Evolutionary conservation across 345 rosid genomes (phyloP).

Genomic region (Rhodomyrtus tomentosa): DNA sequence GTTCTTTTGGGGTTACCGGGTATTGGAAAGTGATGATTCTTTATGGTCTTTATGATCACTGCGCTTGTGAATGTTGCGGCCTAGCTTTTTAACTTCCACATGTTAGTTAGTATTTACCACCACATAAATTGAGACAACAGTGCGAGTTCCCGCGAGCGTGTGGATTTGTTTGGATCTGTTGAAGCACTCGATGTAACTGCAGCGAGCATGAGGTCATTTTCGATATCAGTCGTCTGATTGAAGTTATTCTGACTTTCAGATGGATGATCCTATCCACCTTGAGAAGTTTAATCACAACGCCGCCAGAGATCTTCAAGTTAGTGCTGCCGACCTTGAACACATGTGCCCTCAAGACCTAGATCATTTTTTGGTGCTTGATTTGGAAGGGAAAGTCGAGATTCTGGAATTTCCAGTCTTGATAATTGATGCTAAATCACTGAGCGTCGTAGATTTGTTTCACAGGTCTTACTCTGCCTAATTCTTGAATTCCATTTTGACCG

Average conservation of each 20-base stretch:
- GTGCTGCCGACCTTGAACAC: slow-evolving; percentile 21
- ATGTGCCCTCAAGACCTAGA: slow-evolving; percentile 50
- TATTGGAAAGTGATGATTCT: not conserved
- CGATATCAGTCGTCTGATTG: not conserved
- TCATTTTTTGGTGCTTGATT: slow-evolving; percentile 72
- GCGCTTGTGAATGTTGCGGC: not conserved
- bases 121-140: not conserved
- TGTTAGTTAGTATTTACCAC: not conserved
- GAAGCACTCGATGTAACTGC: rapidly evolving
- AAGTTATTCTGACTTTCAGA: slow-evolving; percentile 20
- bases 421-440: slow-evolving; percentile 58
- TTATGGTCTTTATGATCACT: not conserved
- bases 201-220: not conserved
- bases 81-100: not conserved
- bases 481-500: not conserved
- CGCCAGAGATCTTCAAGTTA: slow-evolving; percentile 44
- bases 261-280: slow-evolving; percentile 59
- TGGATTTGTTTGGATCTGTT: not conserved
- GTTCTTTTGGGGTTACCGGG: not conserved
- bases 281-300: slow-evolving; percentile 68
- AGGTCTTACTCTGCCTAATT: slow-evolving; percentile 29
- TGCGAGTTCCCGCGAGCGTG: not conserved
- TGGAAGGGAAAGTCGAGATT: slow-evolving; percentile 89
- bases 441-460: slow-evolving; percentile 71
- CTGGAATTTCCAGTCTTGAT: slow-evolving; percentile 85